Evolutionary conservation across 2,329 filamentous ascomycete genomes (phyloP), one percentile per base, ranked within the genome.

Genomic region (Diaporthe australafricana): DNA sequence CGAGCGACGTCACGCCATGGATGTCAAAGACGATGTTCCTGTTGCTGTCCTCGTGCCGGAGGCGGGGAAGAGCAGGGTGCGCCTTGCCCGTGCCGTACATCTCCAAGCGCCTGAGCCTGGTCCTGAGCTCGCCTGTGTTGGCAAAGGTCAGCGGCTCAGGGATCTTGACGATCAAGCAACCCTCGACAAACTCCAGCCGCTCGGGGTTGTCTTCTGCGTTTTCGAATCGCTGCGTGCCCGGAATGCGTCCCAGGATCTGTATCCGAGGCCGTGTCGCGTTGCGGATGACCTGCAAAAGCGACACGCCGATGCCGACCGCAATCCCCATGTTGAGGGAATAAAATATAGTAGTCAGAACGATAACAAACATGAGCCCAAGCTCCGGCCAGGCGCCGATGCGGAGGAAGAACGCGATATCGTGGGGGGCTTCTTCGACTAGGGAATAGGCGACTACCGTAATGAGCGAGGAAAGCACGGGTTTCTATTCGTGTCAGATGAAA

Each of bases 61-160:
- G 87, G 3, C 93, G 89, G 0, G 96, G 96, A 22, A 98, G 86
- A 0, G 95, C 95, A 0, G 96, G 96, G 77, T 98, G 96, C 0
- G 94, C 94, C 68, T 89, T 86, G 56, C 87, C 91, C 0, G 94
- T 96, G n/a, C 96, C 96, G 78, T 98, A 98, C 27, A 95, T 88
- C 81, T 98, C 96, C 1, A 99, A 87, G 8, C 96, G 87, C 7
- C 93, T 88, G 14, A 99, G 87, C 5, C 96, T 89, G 67, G 92
- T 92, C 81, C 97, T 97, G 55, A 99, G 85, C 76, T 96, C 94
- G 57, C 95, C 96, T 0, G 96, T 98, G 80, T 99, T 99, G 78
- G 96, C 96, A 80, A 99, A 99, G 0, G 96, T 98, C 65, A 99
- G 85, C 0, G 96, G 96, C 79, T 99, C 96, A 0, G 96, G 96